Evolutionary conservation across 78 protist species (phyloP).

Genomic region (Dictyostelium intermedium): DNA sequence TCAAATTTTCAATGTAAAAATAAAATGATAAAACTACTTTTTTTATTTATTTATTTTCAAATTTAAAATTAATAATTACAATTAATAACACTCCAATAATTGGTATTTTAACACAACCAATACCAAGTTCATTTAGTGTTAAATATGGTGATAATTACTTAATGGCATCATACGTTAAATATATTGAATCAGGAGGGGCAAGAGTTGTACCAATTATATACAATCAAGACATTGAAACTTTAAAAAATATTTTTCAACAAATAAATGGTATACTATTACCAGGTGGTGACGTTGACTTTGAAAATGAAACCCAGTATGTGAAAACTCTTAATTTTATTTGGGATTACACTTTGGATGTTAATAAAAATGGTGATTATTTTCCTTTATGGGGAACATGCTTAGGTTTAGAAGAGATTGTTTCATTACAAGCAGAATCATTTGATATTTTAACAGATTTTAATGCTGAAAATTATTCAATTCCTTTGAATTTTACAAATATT

Average conservation of each 20-base stretch:
- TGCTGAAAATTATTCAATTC: constrained; percentile 71
- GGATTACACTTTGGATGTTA: background rate
- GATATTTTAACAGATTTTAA: constrained; percentile 64
- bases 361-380: constrained; percentile 61
- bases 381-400: constrained; percentile 94
- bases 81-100: constrained; percentile 58
- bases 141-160: constrained; percentile 48
- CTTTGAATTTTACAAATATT: constrained; percentile 50
- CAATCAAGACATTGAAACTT: background rate
- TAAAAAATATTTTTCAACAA: background rate
- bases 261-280: constrained; percentile 89
- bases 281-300: constrained; percentile 86
- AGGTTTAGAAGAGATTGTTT: constrained; percentile 89
- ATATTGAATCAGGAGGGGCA: constrained; percentile 89
- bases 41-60: background rate
- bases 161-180: constrained; percentile 90
- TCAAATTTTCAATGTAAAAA: background rate
- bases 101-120: constrained; percentile 78
- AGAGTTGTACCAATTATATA: constrained; percentile 85
- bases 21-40: background rate
- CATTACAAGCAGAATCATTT: constrained; percentile 25
- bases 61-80: background rate
- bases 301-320: constrained; percentile 6
- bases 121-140: background rate
- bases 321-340: constrained; percentile 29